These are phyloP conservation scores for Flaveria brownii DNA, from an alignment of 129 eudicot species.

Conservation along the genomic window DNA sequence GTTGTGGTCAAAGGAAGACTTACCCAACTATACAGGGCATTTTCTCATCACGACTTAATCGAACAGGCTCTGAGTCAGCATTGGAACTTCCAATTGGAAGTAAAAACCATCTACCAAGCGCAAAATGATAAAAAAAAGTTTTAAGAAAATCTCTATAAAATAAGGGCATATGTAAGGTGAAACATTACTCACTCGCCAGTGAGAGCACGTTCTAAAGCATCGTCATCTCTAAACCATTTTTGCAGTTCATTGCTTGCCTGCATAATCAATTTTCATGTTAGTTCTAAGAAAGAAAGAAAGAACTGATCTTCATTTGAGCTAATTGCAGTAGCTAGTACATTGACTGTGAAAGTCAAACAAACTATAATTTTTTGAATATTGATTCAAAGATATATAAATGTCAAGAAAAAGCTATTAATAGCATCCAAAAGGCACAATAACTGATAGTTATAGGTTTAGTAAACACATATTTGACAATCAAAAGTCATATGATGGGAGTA, in stretches of 20 bases:
- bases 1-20: conserved; percentile 16
- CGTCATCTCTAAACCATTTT: conserved; percentile 90
- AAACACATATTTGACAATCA: conserved; percentile 13
- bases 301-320: not conserved
- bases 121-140: not conserved
- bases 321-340: not conserved
- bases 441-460: not conserved
- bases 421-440: not conserved
- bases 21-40: conserved; percentile 80
- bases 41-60: conserved; percentile 71
- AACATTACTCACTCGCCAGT: conserved; percentile 73
- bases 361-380: not conserved
- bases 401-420: not conserved
- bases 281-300: too few species aligned
- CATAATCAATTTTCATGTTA: conserved; percentile 25
- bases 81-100: conserved; percentile 62
- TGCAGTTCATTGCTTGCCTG: conserved; percentile 75
- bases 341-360: not conserved
- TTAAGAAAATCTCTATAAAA: not conserved
- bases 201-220: conserved; percentile 89
- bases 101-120: conserved; percentile 72
- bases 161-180: conserved; percentile 15
- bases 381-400: not conserved
- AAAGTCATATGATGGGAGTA: conserved; percentile 5
- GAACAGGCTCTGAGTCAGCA: conserved; percentile 49